Evolutionary conservation across 208 protist species (phyloP), one percentile per base, ranked within the genome.

Genomic region (Leishmania tropica): DNA sequence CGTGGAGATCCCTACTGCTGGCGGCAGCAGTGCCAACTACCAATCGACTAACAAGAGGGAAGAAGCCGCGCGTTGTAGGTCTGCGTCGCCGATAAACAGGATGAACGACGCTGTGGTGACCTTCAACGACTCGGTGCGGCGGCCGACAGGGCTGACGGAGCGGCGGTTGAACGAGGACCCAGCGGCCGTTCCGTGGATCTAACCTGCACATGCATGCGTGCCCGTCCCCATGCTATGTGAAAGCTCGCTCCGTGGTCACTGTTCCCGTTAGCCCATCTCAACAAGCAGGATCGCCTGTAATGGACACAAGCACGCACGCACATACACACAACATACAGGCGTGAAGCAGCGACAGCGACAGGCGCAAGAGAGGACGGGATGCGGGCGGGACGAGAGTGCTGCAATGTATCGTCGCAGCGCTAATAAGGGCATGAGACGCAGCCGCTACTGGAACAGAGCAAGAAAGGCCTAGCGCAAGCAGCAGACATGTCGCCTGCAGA

Each of bases 171-270:
- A 92, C 77, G 89, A 88, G 35, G 84, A 90, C 73, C 67, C 81
- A 1, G 79, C 81, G 3, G 84, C 86, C 2, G 88, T 92, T 42
- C 58, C 81, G 70, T 92, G 88, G 88, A 78, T 92, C n/a, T 91
- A 67, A 74, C 13, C 42, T 54, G n/a, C 24, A 21, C 7, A 37
- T 48, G n/a, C 10, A 54, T 31, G 37, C 31, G 47, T 64, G 60
- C n/a, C n/a, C 13, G 19, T 56, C 19, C 19, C 17, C 53, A 56
- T 56, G 53, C 6, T 19, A 47, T 11, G 60, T 67, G 8, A 37
- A 19, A 13, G n/a, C 28, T 15, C n/a, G 3, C n/a, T 37, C 13
- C n/a, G 60, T 19, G 8, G 60, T 19, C 60, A 10, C 11, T 67
- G 60, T 67, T 67, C 28, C 56, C 24, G 24, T 40, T 31, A 73